A percentile compares a stretch with the other conserved stretches of the same genome.
phyloP scores from a whole-genome alignment of 768 basidiomycete genomes.

The Tulasnella sp. region DNA sequence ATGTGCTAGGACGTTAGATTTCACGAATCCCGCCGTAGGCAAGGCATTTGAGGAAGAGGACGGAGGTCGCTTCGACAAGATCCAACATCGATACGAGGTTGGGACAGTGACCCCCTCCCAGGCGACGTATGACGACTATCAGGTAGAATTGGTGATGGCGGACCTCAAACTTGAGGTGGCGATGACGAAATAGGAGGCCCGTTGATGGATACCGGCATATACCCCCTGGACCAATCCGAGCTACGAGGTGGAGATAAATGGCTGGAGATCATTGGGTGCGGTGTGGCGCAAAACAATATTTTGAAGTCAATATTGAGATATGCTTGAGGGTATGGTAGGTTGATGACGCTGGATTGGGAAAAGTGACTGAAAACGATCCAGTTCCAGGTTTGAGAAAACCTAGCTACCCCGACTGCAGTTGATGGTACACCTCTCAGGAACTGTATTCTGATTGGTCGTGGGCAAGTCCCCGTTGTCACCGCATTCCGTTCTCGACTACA shows the following conservation, averaged over 20 bases:
- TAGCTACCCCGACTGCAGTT: too few relatives aligned
- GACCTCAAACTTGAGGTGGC: slow-evolving; percentile 59
- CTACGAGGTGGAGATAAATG: slow-evolving; percentile 99
- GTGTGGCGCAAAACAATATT: slow-evolving; percentile 83
- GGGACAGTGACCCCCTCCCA: slow-evolving; percentile 73
- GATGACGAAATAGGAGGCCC: slow-evolving; percentile 44
- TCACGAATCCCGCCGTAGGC: slow-evolving; percentile 33
- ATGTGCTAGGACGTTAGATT: slow-evolving; percentile 68
- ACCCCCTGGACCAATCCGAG: slow-evolving; percentile 98
- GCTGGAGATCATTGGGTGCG: slow-evolving; percentile 92
- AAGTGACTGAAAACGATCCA: too few relatives aligned
- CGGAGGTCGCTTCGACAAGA: slow-evolving; percentile 47
- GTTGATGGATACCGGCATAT: slow-evolving; percentile 93
- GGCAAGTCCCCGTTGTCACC: too few relatives aligned
- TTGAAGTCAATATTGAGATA: too few relatives aligned
- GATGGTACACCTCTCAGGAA: too few relatives aligned
- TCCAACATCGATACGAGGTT: slow-evolving; percentile 68
- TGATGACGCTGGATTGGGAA: too few relatives aligned
- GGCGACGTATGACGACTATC: slow-evolving; percentile 56
- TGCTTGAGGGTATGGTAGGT: too few relatives aligned
- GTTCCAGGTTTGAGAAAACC: too few relatives aligned
- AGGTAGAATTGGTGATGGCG: slow-evolving; percentile 62
- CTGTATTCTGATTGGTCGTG: too few relatives aligned
- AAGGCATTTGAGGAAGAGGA: slow-evolving; percentile 61
- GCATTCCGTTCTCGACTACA: too few relatives aligned